phyloP scores from a whole-genome alignment of 2,329 filamentous ascomycete genomes.

The Colletotrichum cuscutae region DNA sequence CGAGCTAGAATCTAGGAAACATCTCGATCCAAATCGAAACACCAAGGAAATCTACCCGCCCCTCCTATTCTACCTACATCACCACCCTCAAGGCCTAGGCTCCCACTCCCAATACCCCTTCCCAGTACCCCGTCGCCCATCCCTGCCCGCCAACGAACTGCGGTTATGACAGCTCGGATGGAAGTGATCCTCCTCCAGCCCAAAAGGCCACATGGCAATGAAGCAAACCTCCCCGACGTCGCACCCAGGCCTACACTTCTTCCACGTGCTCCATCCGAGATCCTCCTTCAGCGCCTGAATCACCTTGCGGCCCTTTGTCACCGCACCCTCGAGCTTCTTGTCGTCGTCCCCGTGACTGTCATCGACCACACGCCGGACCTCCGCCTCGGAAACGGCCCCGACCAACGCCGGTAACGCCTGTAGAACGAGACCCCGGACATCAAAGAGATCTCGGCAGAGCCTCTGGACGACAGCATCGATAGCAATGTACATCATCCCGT shows the following conservation, averaged over 20 bases:
- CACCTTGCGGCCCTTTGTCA: constrained; percentile 22
- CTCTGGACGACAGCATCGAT: constrained; percentile 49
- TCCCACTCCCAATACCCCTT: constrained; percentile 19
- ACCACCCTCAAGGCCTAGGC: not conserved
- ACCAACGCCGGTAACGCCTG: constrained; percentile 15
- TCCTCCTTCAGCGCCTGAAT: constrained; percentile 53
- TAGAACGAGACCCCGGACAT: not conserved
- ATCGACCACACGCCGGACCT: not conserved
- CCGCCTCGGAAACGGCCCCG: not conserved
- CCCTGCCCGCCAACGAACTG: constrained; percentile 9
- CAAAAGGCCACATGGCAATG: constrained; percentile 73
- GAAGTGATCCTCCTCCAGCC: constrained; percentile 63
- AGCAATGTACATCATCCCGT: constrained; percentile 56
- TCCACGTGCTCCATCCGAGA: constrained; percentile 71
- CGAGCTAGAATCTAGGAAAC: not conserved
- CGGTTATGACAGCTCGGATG: constrained; percentile 27
- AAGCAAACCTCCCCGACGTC: constrained; percentile 64
- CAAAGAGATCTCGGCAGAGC: constrained; percentile 47
- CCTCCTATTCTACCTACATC: not conserved
- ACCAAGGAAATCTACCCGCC: not conserved
- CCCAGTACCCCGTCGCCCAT: not conserved
- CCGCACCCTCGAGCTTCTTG: not conserved
- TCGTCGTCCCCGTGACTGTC: not conserved
- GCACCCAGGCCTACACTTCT: constrained; percentile 62
- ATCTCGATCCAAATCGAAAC: not conserved